Evolutionary conservation across 2,329 filamentous ascomycete genomes (phyloP), one percentile per base, ranked within the genome.

Genomic region (Sporothrix dimorphospora): DNA sequence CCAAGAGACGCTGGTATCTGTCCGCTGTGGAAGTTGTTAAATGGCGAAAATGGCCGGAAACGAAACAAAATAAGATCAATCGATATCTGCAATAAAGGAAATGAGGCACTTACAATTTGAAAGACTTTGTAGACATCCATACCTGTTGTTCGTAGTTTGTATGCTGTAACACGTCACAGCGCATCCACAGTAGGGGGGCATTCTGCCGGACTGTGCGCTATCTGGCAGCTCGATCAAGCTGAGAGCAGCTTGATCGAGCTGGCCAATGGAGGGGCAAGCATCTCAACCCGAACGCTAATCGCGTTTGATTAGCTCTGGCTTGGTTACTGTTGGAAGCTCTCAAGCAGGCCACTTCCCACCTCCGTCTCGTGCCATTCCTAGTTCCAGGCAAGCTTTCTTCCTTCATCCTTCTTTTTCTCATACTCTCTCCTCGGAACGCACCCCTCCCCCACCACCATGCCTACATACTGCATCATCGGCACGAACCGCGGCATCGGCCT

Each of bases 401-500:
- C 34, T 27, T 66, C 27, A 38, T 21, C 49, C 2, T 21, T 14
- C 9, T 57, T 57, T 6, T 7, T 21, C 59, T 45, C 59, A 0
- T 40, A 4, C 19, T 34, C 16, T 38, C 30, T 11, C 30, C 55
- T 38, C 55, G 3, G 3, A n/a, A n/a, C 55, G 9, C 21, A 16
- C 59, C 47, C 38, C 24, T 24, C 38, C 45, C 27, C 24, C 63
- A 27, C 19, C 51, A 57, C 30, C 49, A 80, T 80, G 79, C 77
- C 79, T 11, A 74, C 77, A 24, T 80, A 79, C 73, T 78, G 77
- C 72, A 75, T 80, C 66, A 78, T 77, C 19, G 79, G 79, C 75
- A 77, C 75, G 72, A 82, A 76, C 77, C 79, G 75, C 14, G 77
- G 76, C 57, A 75, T 77, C 67, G 79, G 79, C 42, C 78, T 80